A percentile compares a stretch with the other conserved stretches of the same genome.
phyloP scores from a whole-genome alignment of 2,329 filamentous ascomycete species.

The Fusarium subtropicale region DNA sequence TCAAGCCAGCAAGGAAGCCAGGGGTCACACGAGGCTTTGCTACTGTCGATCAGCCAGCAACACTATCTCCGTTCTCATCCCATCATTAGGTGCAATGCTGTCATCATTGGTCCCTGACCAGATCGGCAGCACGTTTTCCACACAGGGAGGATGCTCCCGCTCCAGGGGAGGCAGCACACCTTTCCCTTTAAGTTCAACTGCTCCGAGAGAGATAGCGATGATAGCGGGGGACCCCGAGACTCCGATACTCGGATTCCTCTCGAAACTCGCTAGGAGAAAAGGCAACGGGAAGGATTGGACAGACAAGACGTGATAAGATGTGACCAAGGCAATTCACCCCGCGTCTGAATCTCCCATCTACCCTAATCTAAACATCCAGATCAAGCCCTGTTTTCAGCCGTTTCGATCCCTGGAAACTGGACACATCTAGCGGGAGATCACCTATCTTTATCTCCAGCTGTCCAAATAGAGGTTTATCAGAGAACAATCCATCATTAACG shows the following conservation, averaged over 20 bases:
- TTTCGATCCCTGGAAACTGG: not conserved
- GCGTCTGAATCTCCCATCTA: not conserved
- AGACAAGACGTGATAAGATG: conserved; percentile 15
- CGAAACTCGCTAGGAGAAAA: conserved; percentile 25
- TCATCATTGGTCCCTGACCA: conserved; percentile 2
- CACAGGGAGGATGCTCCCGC: conserved; percentile 8
- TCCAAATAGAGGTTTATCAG: not conserved
- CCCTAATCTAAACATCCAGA: not conserved
- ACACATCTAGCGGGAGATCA: conserved; percentile 2
- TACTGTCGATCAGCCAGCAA: conserved; percentile 10
- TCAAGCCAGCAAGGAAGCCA: not conserved
- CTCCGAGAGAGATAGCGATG: conserved; percentile 19
- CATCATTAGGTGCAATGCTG: not conserved
- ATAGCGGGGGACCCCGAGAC: conserved; percentile 13
- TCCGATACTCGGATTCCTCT: conserved; percentile 3
- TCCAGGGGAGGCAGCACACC: not conserved
- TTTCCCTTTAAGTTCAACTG: conserved; percentile 12
- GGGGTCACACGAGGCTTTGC: conserved; percentile 16
- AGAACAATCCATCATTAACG: not conserved
- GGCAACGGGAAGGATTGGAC: conserved; percentile 15
- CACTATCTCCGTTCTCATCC: conserved; percentile 4
- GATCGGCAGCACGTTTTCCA: conserved; percentile 15
- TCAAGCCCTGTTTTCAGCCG: not conserved
- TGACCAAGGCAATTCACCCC: conserved; percentile 20
- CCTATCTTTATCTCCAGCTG: not conserved